A percentile compares a stretch with the other conserved stretches of the same genome.
Conservation (phyloP, 768 basidiomycete species). For the Lentinula sp. region DNA sequence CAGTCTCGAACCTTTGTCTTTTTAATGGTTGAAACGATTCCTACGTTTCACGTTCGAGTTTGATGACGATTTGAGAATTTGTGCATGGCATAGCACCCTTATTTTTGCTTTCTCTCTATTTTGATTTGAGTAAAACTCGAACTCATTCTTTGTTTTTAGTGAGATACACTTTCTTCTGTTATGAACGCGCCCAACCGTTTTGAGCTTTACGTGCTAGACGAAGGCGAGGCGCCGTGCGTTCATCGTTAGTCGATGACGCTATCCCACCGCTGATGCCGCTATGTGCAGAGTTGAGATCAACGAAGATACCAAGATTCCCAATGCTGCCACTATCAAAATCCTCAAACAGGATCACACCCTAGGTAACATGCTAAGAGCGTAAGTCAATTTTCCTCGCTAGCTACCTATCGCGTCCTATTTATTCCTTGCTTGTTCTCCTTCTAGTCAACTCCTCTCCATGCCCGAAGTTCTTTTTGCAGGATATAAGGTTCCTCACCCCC, state of each 20-base stretch:
- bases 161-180: slow-evolving; percentile 1
- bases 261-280: slow-evolving; percentile 5
- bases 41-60: slow-evolving; percentile 39
- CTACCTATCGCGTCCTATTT: background rate
- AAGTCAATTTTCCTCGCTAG: slow-evolving; percentile 20
- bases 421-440: background rate
- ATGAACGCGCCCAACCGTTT: slow-evolving; percentile 97
- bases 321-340: slow-evolving; percentile 92
- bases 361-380: slow-evolving; percentile 96
- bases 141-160: slow-evolving; percentile 1
- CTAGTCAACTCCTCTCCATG: slow-evolving; percentile 84
- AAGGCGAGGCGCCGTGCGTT: slow-evolving; percentile 90
- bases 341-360: slow-evolving; percentile 97
- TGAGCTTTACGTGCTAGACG: slow-evolving; percentile 87
- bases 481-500: slow-evolving; percentile 96
- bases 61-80: slow-evolving; percentile 14
- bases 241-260: background rate
- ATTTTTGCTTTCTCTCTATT: background rate
- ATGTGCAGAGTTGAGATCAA: slow-evolving; percentile 71
- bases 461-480: slow-evolving; percentile 91
- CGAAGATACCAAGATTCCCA: slow-evolving; percentile 97
- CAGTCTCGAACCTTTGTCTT: background rate
- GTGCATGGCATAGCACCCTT: slow-evolving; percentile 17
- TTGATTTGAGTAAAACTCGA: background rate
- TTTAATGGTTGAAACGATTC: slow-evolving; percentile 25